phyloP scores from a whole-genome alignment of 306 rosid species.

The Pterocarpus macrocarpus region DNA sequence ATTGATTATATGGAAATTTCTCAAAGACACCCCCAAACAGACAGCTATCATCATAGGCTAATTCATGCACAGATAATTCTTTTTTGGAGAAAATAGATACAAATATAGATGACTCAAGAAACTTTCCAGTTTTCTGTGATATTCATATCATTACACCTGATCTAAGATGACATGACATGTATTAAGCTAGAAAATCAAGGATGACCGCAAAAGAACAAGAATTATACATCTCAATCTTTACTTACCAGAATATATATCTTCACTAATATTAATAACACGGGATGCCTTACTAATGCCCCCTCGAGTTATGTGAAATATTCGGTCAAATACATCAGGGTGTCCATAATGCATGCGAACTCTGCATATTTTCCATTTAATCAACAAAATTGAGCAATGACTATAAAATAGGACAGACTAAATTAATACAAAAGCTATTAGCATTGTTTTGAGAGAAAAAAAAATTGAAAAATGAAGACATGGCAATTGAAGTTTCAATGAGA shows the following conservation, averaged over 20 bases:
- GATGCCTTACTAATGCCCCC: conserved; percentile 99
- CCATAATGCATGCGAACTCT: conserved; percentile 99
- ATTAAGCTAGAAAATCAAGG: conserved; percentile 1
- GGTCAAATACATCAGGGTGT: conserved; percentile 97
- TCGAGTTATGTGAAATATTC: conserved; percentile 91
- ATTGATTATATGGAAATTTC: neutral
- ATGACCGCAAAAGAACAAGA: conserved; percentile 3
- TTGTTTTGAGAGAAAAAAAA: neutral
- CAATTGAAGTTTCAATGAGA: conserved; percentile 1
- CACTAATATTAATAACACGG: conserved; percentile 95
- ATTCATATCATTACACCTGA: conserved; percentile 4
- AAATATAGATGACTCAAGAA: neutral
- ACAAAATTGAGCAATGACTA: conserved; percentile 20
- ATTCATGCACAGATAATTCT: neutral
- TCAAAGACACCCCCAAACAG: neutral
- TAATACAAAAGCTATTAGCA: conserved; percentile 23
- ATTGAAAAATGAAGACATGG: conserved; percentile 23
- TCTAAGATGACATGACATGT: neutral
- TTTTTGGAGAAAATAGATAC: neutral
- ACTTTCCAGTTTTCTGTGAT: neutral
- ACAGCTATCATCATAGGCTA: neutral
- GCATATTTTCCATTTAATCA: conserved; percentile 48
- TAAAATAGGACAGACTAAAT: conserved; percentile 9
- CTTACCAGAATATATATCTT: conserved; percentile 93
- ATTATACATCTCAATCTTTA: conserved; percentile 10